These are phyloP conservation scores for Aspergillus hiratsukae DNA, from an alignment of 2,329 filamentous ascomycete species.

Conservation along the genomic window DNA sequence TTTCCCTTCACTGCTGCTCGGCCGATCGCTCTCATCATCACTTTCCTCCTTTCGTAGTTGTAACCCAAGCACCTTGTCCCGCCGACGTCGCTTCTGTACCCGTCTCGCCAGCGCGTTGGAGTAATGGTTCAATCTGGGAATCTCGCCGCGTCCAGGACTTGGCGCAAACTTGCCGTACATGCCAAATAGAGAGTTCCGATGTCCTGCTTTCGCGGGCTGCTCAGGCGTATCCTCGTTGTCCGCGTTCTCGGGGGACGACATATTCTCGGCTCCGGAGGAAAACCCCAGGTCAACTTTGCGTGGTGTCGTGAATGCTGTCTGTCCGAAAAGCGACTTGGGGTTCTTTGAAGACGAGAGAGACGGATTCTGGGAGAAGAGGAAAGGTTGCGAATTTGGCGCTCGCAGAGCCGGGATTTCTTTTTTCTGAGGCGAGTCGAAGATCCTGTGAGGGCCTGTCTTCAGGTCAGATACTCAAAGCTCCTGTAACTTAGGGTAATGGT, in stretches of 20 bases:
- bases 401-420: slow-evolving; percentile 42
- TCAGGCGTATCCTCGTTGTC: slow-evolving; percentile 49
- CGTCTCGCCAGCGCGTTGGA: slow-evolving; percentile 42
- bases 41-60: slow-evolving; percentile 35
- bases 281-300: slow-evolving; percentile 45
- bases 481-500: background rate
- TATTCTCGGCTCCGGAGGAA: slow-evolving; percentile 45
- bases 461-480: background rate
- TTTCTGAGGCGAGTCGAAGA: slow-evolving; percentile 48
- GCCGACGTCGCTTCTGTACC: slow-evolving; percentile 48
- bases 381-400: slow-evolving; percentile 47
- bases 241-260: slow-evolving; percentile 42
- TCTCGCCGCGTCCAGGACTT: slow-evolving; percentile 61
- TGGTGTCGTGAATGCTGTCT: slow-evolving; percentile 47
- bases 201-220: slow-evolving; percentile 27
- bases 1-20: slow-evolving; percentile 33
- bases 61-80: slow-evolving; percentile 44
- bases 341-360: slow-evolving; percentile 27
- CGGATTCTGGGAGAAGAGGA: slow-evolving; percentile 44
- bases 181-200: slow-evolving; percentile 38
- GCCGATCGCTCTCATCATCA: slow-evolving; percentile 41
- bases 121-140: slow-evolving; percentile 49
- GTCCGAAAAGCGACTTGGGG: slow-evolving; percentile 32
- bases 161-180: slow-evolving; percentile 43
- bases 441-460: slow-evolving; percentile 33